phyloP scores from a whole-genome alignment of 1,139 yeast genomes.

The Lodderomyces orthopsilosis region DNA sequence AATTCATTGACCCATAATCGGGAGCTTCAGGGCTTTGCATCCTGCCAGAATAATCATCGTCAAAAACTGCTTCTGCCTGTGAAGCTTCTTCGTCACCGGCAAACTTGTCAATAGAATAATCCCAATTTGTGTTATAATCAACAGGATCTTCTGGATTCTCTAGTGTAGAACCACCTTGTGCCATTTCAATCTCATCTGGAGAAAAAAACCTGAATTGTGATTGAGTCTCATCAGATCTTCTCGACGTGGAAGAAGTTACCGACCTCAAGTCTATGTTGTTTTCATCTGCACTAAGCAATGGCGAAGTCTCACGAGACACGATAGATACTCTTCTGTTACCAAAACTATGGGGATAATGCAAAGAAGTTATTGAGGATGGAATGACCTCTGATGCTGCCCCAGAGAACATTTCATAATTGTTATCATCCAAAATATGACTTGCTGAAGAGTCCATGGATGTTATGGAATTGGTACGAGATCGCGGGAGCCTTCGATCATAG shows the following conservation, averaged over 20 bases:
- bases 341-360: constrained; percentile 69
- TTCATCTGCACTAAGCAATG: constrained; percentile 29
- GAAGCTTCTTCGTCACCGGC: constrained; percentile 28
- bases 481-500: constrained; percentile 21
- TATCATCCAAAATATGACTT: constrained; percentile 40
- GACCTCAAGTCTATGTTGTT: constrained; percentile 26
- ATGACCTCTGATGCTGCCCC: constrained; percentile 89
- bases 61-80: constrained; percentile 11
- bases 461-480: constrained; percentile 41
- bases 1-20: constrained; percentile 39
- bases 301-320: constrained; percentile 37
- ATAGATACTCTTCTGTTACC: constrained; percentile 27
- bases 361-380: constrained; percentile 86
- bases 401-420: constrained; percentile 71
- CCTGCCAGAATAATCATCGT: constrained; percentile 8
- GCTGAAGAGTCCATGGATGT: constrained; percentile 35
- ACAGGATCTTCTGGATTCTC: constrained; percentile 55
- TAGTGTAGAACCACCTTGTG: constrained; percentile 84
- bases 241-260: constrained; percentile 28
- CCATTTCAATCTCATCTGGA: constrained; percentile 75
- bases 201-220: constrained; percentile 74
- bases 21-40: constrained; percentile 17
- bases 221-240: constrained; percentile 31
- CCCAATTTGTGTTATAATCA: constrained; percentile 74
- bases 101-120: constrained; percentile 46